Evolutionary conservation across 768 basidiomycete species (phyloP), one percentile per base, ranked within the genome.

Genomic region (Suillus ampliporus): DNA sequence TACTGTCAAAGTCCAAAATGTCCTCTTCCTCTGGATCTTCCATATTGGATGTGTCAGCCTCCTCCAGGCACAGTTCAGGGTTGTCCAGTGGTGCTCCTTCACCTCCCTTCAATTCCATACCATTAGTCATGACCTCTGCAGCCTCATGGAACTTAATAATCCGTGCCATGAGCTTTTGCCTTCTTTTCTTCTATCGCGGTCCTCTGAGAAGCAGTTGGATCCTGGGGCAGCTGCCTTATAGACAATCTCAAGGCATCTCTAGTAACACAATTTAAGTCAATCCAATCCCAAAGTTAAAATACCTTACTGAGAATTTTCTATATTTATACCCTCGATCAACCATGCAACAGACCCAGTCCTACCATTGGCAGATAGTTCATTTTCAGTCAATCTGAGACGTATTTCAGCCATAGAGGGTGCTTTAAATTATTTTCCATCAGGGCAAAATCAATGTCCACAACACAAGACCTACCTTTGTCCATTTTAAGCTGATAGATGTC

Each of bases 231-330:
- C 37, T 48, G 31, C 38, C 50, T n/a, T n/a, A 61, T 14, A 21
- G 51, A 47, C 13, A 43, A 14, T 28, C 60, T 28, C 8, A 61
- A 37, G 15, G 47, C 48, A 52, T 61, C 60, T 53, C 60, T 61
- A 43, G 28, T 19, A 52, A 37, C 19, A 13, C n/a, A n/a, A 58
- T 13, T 26, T 43, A n/a, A 14, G 35, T 52, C 10, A 61, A 38
- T 26, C 19, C 34, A 26, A 50, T 10, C 38, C 35, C 21, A 21
- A 58, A 28, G 17, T 60, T 35, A 35, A 48, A 44, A 10, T 58
- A 21, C 31, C 60, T 38, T 52, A 61, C 48, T 61, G 60, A 15
- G 35, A 47, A 61, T 61, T 38, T 43, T 61, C 60, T 37, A 61
- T 43, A 34, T 53, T 61, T n/a, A 61, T 52, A 31, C 60, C 51